Evolutionary conservation across 2,329 filamentous ascomycete species (phyloP).

Genomic region (Xylariaceae sp.): DNA sequence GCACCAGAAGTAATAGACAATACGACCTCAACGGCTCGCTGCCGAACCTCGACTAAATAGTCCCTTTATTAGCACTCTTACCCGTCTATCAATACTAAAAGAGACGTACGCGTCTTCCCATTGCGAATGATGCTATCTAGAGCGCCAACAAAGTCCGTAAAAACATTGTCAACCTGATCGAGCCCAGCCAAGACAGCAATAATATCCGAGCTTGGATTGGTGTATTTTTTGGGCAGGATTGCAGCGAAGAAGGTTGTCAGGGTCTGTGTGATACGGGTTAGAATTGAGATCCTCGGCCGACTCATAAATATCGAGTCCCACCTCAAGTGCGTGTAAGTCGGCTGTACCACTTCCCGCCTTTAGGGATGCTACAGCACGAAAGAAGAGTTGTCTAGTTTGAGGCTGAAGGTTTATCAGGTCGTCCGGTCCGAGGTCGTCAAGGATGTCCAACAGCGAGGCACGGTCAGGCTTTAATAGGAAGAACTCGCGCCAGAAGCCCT

Average conservation of each 20-base stretch:
- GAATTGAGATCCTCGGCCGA: not conserved
- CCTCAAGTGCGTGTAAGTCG: slow-evolving; percentile 84
- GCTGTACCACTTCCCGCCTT: slow-evolving; percentile 65
- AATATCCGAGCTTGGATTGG: slow-evolving; percentile 93
- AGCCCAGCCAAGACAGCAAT: slow-evolving; percentile 89
- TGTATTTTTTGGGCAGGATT: slow-evolving; percentile 87
- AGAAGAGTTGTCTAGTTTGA: slow-evolving; percentile 80
- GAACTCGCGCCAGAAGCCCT: slow-evolving; percentile 96
- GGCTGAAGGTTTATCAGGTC: slow-evolving; percentile 78
- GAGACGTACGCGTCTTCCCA: slow-evolving; percentile 68
- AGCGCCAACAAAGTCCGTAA: slow-evolving; percentile 84
- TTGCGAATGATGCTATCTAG: slow-evolving; percentile 84
- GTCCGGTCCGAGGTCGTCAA: slow-evolving; percentile 74
- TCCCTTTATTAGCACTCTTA: slow-evolving; percentile 7
- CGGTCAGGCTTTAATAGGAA: slow-evolving; percentile 87
- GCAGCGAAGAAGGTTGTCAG: slow-evolving; percentile 85
- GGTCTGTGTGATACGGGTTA: slow-evolving; percentile 68
- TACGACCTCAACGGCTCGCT: slow-evolving; percentile 80
- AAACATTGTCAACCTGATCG: slow-evolving; percentile 83
- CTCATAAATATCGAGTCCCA: slow-evolving; percentile 52
- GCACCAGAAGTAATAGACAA: slow-evolving; percentile 89
- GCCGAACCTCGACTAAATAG: slow-evolving; percentile 69
- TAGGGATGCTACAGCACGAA: slow-evolving; percentile 71
- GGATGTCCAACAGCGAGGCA: slow-evolving; percentile 67
- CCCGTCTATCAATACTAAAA: not conserved